Base-by-base conservation (phyloP, 2,329 filamentous ascomycete species). In the Metarhizium brunneum region DNA sequence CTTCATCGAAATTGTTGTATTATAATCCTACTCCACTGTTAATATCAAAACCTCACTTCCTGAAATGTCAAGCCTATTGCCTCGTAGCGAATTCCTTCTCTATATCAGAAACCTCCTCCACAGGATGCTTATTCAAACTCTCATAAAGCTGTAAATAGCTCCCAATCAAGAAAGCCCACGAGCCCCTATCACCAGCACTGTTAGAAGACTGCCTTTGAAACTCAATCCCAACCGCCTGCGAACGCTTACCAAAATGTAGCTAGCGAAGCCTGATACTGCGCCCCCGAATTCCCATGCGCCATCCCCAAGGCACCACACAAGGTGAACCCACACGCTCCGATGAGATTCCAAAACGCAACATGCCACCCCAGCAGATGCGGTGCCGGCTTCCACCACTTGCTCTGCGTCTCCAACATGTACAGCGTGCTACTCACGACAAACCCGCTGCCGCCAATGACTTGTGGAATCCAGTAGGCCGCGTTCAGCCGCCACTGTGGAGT, bases 351-450 rank as follows among this genome's bases (percentile, higher is more conserved):
- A 8, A 79, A 66, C 0, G 82, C 84, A 60, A 88, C 79, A 65
- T 87, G 82, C 85, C 84, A 87, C 3, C 84, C 84, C 1, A 88
- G 72, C 0, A 82, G 71, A 3, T 67, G 64, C 3, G 72, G 73
- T 0, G 82, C 80, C 0, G 85, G 84, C 13, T 72, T 69, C 61
- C 80, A 87, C 84, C 85, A 88, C 49, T 73, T 77, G 45, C 73
- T 65, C 66, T 87, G 84, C 2, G 83, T 85, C 66, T 88, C 85
- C 7, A 87, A 63, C 77, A 86, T 86, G 67, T 86, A 87, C 2
- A 87, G 67, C 2, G 71, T 62, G 25, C 77, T 73, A 6, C 74
- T 85, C 29, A 84, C 62, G 57, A 86, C 78, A 67, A 88, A 87
- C 4, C 83, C 81, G 0, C 65, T 64, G 1, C 84, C 84, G 4